Conservation (phyloP, 345 rosid species). For the Brassica carinata region DNA sequence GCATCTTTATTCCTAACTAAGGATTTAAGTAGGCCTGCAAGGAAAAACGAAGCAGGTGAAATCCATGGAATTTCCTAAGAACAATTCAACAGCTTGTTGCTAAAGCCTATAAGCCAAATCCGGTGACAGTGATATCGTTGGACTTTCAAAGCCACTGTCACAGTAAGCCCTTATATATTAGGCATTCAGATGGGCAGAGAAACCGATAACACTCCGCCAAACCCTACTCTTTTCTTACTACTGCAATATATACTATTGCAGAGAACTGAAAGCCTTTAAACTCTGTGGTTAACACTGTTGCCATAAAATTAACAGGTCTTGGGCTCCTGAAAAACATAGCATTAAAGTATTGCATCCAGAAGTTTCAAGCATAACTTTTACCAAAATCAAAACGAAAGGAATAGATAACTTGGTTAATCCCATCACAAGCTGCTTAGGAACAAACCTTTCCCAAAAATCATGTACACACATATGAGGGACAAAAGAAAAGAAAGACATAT, state of each 20-base stretch:
- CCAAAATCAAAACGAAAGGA: not conserved
- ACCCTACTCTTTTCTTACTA: slow-evolving; percentile 18
- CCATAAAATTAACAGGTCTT: slow-evolving; percentile 29
- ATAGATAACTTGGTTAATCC: not conserved
- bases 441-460: not conserved
- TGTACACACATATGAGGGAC: not conserved
- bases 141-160: slow-evolving; percentile 38
- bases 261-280: slow-evolving; percentile 9
- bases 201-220: not conserved
- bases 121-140: slow-evolving; percentile 24
- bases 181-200: slow-evolving; percentile 22
- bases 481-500: not conserved
- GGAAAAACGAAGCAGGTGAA: slow-evolving; percentile 24
- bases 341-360: slow-evolving; percentile 12
- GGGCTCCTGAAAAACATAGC: slow-evolving; percentile 25
- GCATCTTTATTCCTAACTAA: slow-evolving; percentile 28
- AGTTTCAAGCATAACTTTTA: not conserved
- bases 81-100: slow-evolving; percentile 39
- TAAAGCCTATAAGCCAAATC: slow-evolving; percentile 39
- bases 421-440: not conserved
- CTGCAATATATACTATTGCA: not conserved
- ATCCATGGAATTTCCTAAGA: slow-evolving; percentile 2
- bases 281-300: slow-evolving; percentile 17
- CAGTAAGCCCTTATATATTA: slow-evolving; percentile 11
- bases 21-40: slow-evolving; percentile 52